Conservation (phyloP, 176 grass and related monocot species). For the Puccinellia tenuiflora region DNA sequence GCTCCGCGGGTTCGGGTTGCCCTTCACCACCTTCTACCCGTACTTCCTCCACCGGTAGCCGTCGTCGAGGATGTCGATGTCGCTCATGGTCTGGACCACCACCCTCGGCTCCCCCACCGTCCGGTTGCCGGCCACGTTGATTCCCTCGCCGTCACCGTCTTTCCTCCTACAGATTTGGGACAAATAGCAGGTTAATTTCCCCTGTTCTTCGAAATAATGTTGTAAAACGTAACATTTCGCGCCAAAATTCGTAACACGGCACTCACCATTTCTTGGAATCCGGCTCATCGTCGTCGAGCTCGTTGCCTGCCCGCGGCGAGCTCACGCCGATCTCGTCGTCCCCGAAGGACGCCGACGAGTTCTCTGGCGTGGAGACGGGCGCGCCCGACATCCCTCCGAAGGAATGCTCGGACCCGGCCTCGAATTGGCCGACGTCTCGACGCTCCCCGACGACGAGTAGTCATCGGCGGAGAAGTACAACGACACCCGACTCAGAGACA, state of each 20-base stretch:
- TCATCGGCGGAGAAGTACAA: too few species aligned
- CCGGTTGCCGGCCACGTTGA: conserved; percentile 53
- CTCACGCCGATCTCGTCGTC: conserved; percentile 52
- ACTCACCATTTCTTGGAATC: conserved; percentile 84
- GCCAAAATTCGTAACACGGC: background rate
- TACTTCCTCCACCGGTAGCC: conserved; percentile 97
- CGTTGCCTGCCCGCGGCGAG: conserved; percentile 30
- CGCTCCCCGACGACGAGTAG: too few species aligned
- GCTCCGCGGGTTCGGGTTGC: conserved; percentile 93
- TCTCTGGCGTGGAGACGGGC: conserved; percentile 54
- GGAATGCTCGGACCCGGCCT: conserved; percentile 60
- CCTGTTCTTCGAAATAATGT: background rate
- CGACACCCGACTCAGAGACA: too few species aligned
- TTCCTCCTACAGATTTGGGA: conserved; percentile 42
- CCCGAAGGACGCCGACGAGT: conserved; percentile 72
- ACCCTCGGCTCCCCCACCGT: conserved; percentile 86
- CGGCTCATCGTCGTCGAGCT: conserved; percentile 69
- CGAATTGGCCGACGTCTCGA: too few species aligned
- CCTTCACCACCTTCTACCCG: conserved; percentile 96
- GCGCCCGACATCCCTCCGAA: conserved; percentile 33
- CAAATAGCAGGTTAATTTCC: background rate
- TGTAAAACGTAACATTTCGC: conserved; percentile 2
- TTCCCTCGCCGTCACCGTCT: conserved; percentile 55
- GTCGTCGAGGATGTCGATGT: conserved; percentile 96
- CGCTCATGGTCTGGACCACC: conserved; percentile 89